Evolutionary conservation across 2,329 filamentous ascomycete genomes (phyloP), one percentile per base, ranked within the genome.

Genomic region (Biscogniauxia mediterranea): DNA sequence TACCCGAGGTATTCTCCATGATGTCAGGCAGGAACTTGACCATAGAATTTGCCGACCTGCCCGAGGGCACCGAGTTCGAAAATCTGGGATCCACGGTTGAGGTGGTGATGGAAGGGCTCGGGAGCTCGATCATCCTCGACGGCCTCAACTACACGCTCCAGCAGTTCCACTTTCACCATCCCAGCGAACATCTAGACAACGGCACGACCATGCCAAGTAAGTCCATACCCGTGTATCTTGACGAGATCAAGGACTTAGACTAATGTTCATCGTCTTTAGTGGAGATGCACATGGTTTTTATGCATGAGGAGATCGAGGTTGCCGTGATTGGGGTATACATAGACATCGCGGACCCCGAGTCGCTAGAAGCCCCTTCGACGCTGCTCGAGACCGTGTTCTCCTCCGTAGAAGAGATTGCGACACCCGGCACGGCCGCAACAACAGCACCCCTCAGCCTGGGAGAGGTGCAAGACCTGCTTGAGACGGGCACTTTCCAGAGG

Each of bases 221-320:
- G 75, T 69, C n/a, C 2, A 28, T 8, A 32, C 20, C 51, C 17
- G n/a, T 2, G 54, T 13, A n/a, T 46, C 2, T 5, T n/a, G 11
- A 11, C 6, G 11, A 8, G 28, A 9, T 46, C 7, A n/a, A 46
- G 15, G 46, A 21, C 26, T 21, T 26, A 6, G 8, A 51, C n/a
- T 19, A 1, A 11, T 26, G 32, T 58, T 59, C 55, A 55, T 68
- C 13, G 13, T 46, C 17, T 42, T 32, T 5, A 72, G 76, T 84
- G 78, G 82, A 84, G 72, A 79, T 81, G 74, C 85, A 88, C 75
- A 84, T 87, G 78, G 85, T 88, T 50, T 85, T 84, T 70, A 76
- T 82, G 69, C 77, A 76, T 15, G 74, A 77, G 13, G 70, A 68
- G 42, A 65, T 71, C 15, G 69, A 79, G 58, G 75, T 81, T 46